A percentile compares a stretch with the other conserved stretches of the same genome.
Conservation (phyloP, 768 basidiomycete genomes). For the Baorangia bicolor region DNA sequence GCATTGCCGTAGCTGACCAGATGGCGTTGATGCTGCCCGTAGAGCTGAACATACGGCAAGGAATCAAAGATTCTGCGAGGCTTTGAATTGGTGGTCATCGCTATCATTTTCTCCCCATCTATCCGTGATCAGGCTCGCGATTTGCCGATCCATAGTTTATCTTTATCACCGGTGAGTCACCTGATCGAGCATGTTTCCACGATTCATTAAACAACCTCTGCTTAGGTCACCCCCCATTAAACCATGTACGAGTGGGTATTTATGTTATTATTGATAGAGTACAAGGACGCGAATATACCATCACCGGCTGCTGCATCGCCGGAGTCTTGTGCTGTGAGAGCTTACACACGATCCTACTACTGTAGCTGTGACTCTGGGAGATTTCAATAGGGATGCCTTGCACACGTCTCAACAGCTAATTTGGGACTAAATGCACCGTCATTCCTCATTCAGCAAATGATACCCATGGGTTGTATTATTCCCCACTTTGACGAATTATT, state of each 20-base stretch:
- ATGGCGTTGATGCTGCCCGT: conserved; percentile 49
- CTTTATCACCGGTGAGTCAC: background rate
- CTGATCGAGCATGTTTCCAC: background rate
- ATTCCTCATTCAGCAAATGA: background rate
- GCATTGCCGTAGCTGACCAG: conserved; percentile 60
- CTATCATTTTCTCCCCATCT: background rate
- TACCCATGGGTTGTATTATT: background rate
- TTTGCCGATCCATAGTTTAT: background rate
- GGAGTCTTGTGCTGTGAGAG: conserved; percentile 4
- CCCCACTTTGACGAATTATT: background rate
- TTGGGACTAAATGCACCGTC: background rate
- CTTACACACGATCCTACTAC: background rate
- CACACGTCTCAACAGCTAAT: background rate
- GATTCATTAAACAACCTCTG: background rate
- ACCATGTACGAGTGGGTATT: background rate
- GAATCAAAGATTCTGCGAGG: conserved; percentile 14
- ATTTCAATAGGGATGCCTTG: background rate
- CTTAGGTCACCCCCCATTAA: background rate
- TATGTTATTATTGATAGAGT: background rate
- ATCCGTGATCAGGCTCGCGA: background rate
- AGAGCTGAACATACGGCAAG: conserved; percentile 28
- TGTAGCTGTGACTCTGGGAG: background rate
- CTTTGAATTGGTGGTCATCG: conserved; percentile 17
- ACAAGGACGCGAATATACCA: background rate
- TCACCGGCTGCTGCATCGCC: background rate